Evolutionary conservation across 139 green algal genomes (phyloP).

Genomic region (Raphidocelis subcapitata): DNA sequence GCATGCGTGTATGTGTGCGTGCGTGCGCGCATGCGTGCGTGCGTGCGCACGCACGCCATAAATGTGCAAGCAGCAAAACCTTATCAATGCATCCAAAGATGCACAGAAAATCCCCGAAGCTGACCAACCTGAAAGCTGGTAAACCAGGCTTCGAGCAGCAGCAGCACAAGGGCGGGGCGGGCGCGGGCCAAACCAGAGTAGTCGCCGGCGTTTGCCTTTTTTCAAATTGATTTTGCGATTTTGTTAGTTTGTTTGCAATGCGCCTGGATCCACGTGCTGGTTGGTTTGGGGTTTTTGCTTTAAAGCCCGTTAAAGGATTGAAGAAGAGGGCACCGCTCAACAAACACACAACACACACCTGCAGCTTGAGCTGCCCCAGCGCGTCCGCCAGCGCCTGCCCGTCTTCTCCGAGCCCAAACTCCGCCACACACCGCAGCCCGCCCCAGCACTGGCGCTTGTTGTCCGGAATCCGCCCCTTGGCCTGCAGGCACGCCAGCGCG

Average conservation of each 20-base stretch:
- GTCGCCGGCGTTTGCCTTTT: constrained; percentile 2
- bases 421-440: background rate
- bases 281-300: background rate
- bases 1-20: too few relatives aligned
- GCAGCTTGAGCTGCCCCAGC: background rate
- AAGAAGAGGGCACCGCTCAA: background rate
- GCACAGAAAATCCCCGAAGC: background rate
- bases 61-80: too few relatives aligned
- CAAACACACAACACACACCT: too few relatives aligned
- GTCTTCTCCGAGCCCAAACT: background rate
- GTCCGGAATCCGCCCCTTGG: constrained; percentile 18
- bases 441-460: constrained; percentile 1
- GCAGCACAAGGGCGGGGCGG: constrained; percentile 22
- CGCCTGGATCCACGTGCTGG: background rate
- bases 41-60: too few relatives aligned
- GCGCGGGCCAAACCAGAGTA: constrained; percentile 8
- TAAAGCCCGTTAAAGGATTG: background rate
- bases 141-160: constrained; percentile 38
- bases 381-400: background rate
- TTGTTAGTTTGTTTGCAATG: background rate
- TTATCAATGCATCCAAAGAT: background rate
- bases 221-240: background rate
- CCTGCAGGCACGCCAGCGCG: constrained; percentile 7
- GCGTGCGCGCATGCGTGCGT: too few relatives aligned
- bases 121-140: constrained; percentile 14